Evolutionary conservation across 2,329 filamentous ascomycete species (phyloP).

Genomic region (Dendrostoma leiphaemia): DNA sequence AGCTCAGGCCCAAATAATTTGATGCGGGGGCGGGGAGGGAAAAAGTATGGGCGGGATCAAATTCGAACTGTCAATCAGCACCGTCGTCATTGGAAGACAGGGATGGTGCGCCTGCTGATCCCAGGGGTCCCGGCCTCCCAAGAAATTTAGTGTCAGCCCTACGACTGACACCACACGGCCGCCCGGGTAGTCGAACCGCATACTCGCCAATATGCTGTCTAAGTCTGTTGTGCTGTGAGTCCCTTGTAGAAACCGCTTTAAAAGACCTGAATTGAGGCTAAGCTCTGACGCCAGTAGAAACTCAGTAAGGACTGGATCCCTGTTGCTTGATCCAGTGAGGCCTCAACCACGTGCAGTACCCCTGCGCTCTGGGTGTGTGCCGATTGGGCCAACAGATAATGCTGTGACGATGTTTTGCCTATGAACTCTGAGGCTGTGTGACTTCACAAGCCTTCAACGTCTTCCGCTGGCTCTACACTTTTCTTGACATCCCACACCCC

Average conservation of each 20-base stretch:
- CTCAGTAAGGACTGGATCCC: not conserved
- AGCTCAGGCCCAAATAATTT: conserved; percentile 2
- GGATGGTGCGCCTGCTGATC: conserved; percentile 3
- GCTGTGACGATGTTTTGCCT: not conserved
- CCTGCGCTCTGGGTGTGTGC: not conserved
- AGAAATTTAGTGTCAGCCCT: conserved; percentile 15
- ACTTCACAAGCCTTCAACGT: not conserved
- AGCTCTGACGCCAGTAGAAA: too few species aligned
- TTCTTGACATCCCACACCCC: not conserved
- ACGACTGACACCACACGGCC: not conserved
- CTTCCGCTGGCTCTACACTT: not conserved
- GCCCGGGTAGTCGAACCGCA: too few species aligned
- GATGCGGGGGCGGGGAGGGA: conserved; percentile 14
- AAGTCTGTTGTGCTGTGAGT: too few species aligned
- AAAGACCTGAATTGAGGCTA: too few species aligned
- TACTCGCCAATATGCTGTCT: too few species aligned
- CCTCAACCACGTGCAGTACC: not conserved
- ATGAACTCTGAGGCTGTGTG: not conserved
- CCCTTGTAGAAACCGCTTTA: too few species aligned
- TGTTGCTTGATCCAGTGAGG: not conserved
- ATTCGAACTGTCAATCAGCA: not conserved
- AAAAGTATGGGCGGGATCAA: not conserved
- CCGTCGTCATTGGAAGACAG: conserved; percentile 6
- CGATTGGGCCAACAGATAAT: conserved; percentile 7
- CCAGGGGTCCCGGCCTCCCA: conserved; percentile 10